These are phyloP conservation scores for Aureobasidium mangrovei DNA, from an alignment of 2,329 filamentous ascomycete species.

Conservation along the genomic window DNA sequence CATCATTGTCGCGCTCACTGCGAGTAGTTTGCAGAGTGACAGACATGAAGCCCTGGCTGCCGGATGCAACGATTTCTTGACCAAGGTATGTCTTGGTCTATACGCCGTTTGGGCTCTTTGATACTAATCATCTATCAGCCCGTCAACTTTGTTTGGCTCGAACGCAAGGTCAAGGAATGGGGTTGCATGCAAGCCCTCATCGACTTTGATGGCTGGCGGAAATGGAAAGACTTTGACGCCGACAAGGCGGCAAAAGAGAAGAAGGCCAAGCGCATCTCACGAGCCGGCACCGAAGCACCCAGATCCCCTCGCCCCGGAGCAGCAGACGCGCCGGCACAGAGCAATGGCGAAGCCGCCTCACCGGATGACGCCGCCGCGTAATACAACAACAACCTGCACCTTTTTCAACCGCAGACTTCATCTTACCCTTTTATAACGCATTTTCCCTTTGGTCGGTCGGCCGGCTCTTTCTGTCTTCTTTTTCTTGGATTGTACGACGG, in stretches of 20 bases:
- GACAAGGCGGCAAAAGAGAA: slow-evolving; percentile 10
- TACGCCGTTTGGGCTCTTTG: neutral
- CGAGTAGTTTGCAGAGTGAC: slow-evolving; percentile 89
- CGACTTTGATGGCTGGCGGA: slow-evolving; percentile 95
- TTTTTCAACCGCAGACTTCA: no score
- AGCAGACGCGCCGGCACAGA: no score
- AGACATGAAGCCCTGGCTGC: slow-evolving; percentile 89
- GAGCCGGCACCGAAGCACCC: slow-evolving; percentile 7
- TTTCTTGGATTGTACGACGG: no score
- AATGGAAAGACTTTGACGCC: slow-evolving; percentile 59
- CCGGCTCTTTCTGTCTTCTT: no score
- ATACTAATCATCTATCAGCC: slow-evolving; percentile 44
- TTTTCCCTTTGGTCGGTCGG: no score
- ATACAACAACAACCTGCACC: no score
- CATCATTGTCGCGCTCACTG: slow-evolving; percentile 94
- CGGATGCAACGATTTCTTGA: slow-evolving; percentile 96
- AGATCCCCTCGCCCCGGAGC: slow-evolving; percentile 1
- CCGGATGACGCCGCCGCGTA: no score
- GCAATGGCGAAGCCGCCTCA: no score
- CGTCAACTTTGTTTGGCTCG: slow-evolving; percentile 94
- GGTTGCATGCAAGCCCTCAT: slow-evolving; percentile 99
- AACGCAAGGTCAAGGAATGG: slow-evolving; percentile 98
- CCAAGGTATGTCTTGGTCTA: slow-evolving; percentile 46
- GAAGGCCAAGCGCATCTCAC: slow-evolving; percentile 7
- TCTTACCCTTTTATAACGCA: no score